Percentiles rank a stretch among this genome's conserved stretches.
These are phyloP conservation scores for Yamadazyma phyllophila DNA, from an alignment of 805 yeast species.

Conservation along the genomic window DNA sequence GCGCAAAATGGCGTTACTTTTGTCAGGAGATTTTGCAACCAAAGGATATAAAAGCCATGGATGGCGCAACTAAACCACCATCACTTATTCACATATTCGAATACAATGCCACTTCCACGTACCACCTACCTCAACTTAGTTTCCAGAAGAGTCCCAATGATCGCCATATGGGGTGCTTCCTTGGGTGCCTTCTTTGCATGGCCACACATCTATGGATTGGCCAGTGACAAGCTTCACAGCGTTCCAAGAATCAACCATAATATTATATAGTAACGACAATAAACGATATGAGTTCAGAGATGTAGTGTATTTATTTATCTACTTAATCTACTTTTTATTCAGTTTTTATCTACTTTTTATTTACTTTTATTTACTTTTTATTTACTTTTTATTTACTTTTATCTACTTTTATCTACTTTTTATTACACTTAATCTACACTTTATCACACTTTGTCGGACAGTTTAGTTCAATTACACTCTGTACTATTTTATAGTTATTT, in stretches of 20 bases:
- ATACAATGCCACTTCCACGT: slow-evolving; percentile 10
- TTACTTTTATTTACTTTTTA: no score
- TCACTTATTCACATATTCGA: neutral
- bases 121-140: slow-evolving; percentile 19
- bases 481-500: no score
- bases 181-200: slow-evolving; percentile 31
- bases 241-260: slow-evolving; percentile 23
- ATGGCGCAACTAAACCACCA: neutral
- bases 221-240: slow-evolving; percentile 22
- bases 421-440: no score
- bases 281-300: neutral
- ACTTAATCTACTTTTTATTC: no score
- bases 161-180: slow-evolving; percentile 32
- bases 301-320: no score
- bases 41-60: neutral
- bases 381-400: no score
- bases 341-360: no score
- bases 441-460: no score
- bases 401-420: no score
- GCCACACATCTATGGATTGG: slow-evolving; percentile 31
- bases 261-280: slow-evolving; percentile 3
- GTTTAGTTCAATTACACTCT: no score
- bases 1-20: slow-evolving; percentile 8
- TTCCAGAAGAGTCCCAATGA: slow-evolving; percentile 28
- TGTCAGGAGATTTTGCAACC: slow-evolving; percentile 9